phyloP scores from a whole-genome alignment of 1,284 basidiomycete species.

The Earliella scabrosa region DNA sequence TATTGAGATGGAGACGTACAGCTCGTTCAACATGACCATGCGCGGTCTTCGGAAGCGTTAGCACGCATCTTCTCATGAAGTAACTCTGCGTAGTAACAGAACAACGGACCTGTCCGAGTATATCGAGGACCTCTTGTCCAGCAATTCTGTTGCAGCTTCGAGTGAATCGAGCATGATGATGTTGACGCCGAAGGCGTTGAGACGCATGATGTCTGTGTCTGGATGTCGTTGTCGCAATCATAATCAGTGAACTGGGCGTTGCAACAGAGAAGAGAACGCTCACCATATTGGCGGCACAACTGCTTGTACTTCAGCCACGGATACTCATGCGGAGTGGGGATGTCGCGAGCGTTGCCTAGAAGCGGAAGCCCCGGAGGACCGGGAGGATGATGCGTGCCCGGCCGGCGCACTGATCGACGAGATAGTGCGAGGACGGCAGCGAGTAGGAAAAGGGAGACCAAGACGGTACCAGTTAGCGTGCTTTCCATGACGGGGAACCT shows the following conservation, averaged over 20 bases:
- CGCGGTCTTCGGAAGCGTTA: constrained; percentile 34
- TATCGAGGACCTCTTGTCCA: constrained; percentile 24
- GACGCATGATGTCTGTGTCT: constrained; percentile 26
- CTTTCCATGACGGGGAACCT: no score
- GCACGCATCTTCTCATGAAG: no score
- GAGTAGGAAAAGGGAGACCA: neutral
- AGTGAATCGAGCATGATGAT: constrained; percentile 45
- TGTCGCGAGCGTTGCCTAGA: constrained; percentile 29
- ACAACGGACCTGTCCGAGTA: constrained; percentile 25
- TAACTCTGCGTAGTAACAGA: neutral
- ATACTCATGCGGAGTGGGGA: constrained; percentile 18
- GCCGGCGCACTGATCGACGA: neutral
- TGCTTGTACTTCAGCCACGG: constrained; percentile 21
- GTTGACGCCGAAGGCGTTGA: constrained; percentile 28
- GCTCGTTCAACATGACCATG: constrained; percentile 35
- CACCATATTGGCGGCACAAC: constrained; percentile 19
- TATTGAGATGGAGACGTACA: constrained; percentile 29
- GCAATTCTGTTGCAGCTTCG: constrained; percentile 31
- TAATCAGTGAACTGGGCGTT: no score
- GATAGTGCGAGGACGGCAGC: neutral
- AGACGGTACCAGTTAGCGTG: no score
- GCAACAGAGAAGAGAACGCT: neutral
- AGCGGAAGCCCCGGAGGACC: constrained; percentile 28
- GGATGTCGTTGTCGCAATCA: no score
- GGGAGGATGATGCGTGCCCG: constrained; percentile 18